These are phyloP conservation scores for Annulohypoxylon stygium DNA, from an alignment of 495 filamentous ascomycete species.

Conservation along the genomic window DNA sequence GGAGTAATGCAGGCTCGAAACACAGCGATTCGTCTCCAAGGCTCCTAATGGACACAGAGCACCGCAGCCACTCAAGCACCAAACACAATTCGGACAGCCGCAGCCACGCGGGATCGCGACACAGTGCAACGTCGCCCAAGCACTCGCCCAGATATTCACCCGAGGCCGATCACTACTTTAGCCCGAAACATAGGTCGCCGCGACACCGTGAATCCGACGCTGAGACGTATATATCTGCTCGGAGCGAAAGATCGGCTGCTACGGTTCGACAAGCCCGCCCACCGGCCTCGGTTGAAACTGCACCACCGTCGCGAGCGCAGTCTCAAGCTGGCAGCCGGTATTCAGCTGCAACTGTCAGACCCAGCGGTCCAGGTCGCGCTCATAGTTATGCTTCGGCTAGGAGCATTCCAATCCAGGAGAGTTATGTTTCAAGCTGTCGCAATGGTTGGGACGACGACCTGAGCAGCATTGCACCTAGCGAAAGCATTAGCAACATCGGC, in stretches of 20 bases:
- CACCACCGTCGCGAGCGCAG: conserved; percentile 45
- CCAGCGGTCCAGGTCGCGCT: conserved; percentile 40
- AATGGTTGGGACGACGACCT: conserved; percentile 53
- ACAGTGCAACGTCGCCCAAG: conserved; percentile 5
- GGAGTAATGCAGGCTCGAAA: conserved; percentile 39
- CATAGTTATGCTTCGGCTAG: conserved; percentile 51
- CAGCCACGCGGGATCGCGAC: conserved; percentile 41
- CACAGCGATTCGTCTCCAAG: conserved; percentile 19
- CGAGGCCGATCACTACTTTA: conserved; percentile 31
- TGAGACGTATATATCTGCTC: conserved; percentile 57
- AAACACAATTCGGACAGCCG: conserved; percentile 37
- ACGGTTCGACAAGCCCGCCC: conserved; percentile 48
- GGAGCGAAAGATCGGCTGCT: conserved; percentile 53
- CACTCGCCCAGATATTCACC: conserved; percentile 27
- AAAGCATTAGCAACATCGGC: conserved; percentile 76
- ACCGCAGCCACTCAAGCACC: conserved; percentile 48
- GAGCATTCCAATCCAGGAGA: conserved; percentile 64
- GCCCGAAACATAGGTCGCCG: conserved; percentile 32
- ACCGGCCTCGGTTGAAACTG: conserved; percentile 28
- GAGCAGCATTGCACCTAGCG: conserved; percentile 69
- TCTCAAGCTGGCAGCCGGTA: conserved; percentile 50
- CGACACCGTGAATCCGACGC: conserved; percentile 44
- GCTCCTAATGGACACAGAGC: conserved; percentile 48
- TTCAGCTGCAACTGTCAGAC: conserved; percentile 52
- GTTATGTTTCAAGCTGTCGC: conserved; percentile 51